Evolutionary conservation across 306 rosid genomes (phyloP), one percentile per base, ranked within the genome.

Genomic region (Oemleria cerasiformis): DNA sequence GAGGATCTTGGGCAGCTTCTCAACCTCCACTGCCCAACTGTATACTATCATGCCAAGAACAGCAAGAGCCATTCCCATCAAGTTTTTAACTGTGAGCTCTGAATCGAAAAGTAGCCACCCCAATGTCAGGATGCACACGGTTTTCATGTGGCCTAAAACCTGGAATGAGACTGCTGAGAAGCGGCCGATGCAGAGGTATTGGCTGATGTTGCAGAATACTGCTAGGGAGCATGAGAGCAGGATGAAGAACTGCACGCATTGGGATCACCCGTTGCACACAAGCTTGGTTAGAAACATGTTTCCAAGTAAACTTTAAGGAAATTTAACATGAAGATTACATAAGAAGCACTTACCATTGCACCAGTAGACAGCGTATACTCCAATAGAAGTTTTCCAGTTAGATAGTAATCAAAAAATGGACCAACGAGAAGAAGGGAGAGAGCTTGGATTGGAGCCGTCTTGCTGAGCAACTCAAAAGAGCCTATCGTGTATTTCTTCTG

Each of bases 371-470:
- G 44, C 41, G 63, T 76, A 57, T 81, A 85, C 7, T 68, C 68
- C 2, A 62, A 19, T 34, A 85, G 36, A 65, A 74, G 7, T 49
- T 79, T 82, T 65, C 84, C 80, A 5, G 74, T 85, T 7, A 85
- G 77, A 77, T 14, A 79, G 73, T 79, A 82, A 78, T 85, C 88
- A 20, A 85, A 21, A 65, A 82, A 72, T 16, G 88, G 86, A 23
- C 88, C 88, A 54, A 76, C 67, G 59, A 80, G 21, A 36, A 85
- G 82, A 36, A 85, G 88, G 62, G 84, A 85, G 45, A 85, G 19
- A 6, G 88, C 88, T 79, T 85, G 88, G 7, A 85, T 76, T 36
- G 86, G 88, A 63, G 88, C 86, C 41, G 88, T 85, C 74, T 85
- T 85, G 73, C 82, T 81, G 23, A 85, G 74, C 73, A 85, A 74